phyloP scores from a whole-genome alignment of 179 eudicot genomes.

The Patellifolia procumbens region DNA sequence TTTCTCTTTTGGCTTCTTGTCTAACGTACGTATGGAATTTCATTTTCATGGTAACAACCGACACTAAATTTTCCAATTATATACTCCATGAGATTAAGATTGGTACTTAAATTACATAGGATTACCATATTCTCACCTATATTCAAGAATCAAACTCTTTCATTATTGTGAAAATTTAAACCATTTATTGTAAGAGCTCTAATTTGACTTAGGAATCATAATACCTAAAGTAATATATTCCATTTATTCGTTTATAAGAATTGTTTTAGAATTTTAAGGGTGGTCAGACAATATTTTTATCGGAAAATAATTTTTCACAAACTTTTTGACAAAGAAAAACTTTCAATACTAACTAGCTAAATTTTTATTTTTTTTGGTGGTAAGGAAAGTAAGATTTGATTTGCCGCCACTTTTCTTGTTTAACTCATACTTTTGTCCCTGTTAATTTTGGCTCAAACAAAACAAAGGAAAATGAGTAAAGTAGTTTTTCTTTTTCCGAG shows the following conservation, averaged over 20 bases:
- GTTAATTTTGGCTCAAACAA: too few species aligned
- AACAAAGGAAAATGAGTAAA: too few species aligned
- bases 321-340: too few species aligned
- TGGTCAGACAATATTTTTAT: not conserved
- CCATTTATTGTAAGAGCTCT: not conserved
- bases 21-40: not conserved
- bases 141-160: not conserved
- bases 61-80: not conserved
- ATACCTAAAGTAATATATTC: not conserved
- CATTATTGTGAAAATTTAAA: not conserved
- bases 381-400: too few species aligned
- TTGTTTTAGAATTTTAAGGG: not conserved
- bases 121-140: conserved; percentile 2
- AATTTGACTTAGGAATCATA: not conserved
- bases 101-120: not conserved
- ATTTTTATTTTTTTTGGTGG: too few species aligned
- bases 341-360: too few species aligned
- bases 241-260: not conserved
- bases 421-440: too few species aligned
- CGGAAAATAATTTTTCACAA: too few species aligned
- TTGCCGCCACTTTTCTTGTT: too few species aligned
- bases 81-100: not conserved
- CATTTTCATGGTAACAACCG: conserved; percentile 17
- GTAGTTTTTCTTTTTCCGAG: too few species aligned
- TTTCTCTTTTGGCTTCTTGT: not conserved